Conservation (phyloP, 495 filamentous ascomycete species). For the Trichoderma asperelloides region DNA sequence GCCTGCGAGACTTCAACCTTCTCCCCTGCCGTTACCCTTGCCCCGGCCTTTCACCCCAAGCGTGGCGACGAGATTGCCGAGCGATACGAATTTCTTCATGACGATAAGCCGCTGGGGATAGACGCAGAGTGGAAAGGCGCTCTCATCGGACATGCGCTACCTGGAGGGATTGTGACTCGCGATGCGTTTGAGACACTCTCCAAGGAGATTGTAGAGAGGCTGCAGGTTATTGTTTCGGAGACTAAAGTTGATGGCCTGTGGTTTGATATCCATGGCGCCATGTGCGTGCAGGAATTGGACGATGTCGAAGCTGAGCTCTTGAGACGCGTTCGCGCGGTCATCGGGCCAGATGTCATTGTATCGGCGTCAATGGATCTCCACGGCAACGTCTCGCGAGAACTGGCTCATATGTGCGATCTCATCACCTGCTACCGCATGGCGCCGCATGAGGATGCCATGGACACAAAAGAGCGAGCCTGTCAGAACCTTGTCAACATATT, state of each 20-base stretch:
- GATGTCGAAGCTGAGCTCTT: constrained; percentile 46
- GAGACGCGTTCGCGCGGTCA: constrained; percentile 35
- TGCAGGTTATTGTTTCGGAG: constrained; percentile 26
- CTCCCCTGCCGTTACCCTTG: constrained; percentile 41
- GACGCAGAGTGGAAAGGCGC: constrained; percentile 42
- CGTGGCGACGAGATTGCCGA: constrained; percentile 38
- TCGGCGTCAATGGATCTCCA: constrained; percentile 51
- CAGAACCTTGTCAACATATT: constrained; percentile 40
- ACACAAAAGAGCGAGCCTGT: constrained; percentile 48
- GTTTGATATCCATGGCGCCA: constrained; percentile 53
- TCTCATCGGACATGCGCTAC: constrained; percentile 46
- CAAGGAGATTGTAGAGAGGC: constrained; percentile 37
- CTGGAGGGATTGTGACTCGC: constrained; percentile 42
- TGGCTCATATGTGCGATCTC: constrained; percentile 43
- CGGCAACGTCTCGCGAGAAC: constrained; percentile 44
- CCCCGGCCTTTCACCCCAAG: constrained; percentile 44
- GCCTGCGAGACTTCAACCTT: constrained; percentile 51
- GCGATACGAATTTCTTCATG: constrained; percentile 38
- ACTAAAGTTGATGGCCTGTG: constrained; percentile 40
- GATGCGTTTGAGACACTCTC: constrained; percentile 40
- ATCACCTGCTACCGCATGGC: constrained; percentile 51
- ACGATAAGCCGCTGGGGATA: constrained; percentile 31
- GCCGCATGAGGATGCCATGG: constrained; percentile 41
- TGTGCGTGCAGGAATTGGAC: constrained; percentile 45
- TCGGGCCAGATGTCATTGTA: constrained; percentile 41